Conservation (phyloP, 129 eudicot genomes). For the Artemisia annua region DNA sequence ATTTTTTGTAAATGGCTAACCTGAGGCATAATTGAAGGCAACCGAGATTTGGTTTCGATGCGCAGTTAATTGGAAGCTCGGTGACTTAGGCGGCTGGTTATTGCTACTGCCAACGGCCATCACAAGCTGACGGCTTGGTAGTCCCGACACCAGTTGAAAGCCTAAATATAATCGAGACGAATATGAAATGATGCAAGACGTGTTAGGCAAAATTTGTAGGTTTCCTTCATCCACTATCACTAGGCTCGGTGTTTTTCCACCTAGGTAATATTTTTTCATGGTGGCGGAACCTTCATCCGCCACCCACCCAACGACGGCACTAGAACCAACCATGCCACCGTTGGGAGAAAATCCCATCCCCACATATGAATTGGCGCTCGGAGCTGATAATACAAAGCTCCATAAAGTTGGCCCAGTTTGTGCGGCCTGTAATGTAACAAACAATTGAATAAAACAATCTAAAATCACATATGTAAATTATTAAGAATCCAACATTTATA, state of each 20-base stretch:
- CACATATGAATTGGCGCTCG: constrained; percentile 54
- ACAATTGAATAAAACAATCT: no score
- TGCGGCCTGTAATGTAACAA: constrained; percentile 40
- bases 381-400: constrained; percentile 86
- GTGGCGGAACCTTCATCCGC: constrained; percentile 24
- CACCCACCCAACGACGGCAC: constrained; percentile 83
- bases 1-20: constrained; percentile 31
- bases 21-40: constrained; percentile 54
- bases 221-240: constrained; percentile 59
- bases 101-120: constrained; percentile 54
- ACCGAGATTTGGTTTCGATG: constrained; percentile 45
- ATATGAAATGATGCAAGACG: constrained; percentile 35
- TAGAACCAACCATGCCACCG: constrained; percentile 89
- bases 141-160: constrained; percentile 50
- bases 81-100: constrained; percentile 37
- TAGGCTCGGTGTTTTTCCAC: constrained; percentile 42
- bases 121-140: constrained; percentile 43
- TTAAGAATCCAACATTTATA: no score
- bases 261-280: constrained; percentile 52
- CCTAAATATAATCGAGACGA: constrained; percentile 51
- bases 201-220: constrained; percentile 38
- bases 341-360: constrained; percentile 78
- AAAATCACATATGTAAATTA: no score
- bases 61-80: constrained; percentile 32
- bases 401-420: constrained; percentile 59